A percentile compares a stretch with the other conserved stretches of the same genome.
Evolutionary conservation across 2,329 filamentous ascomycete genomes (phyloP).

Genomic region (Phialophora tarda): DNA sequence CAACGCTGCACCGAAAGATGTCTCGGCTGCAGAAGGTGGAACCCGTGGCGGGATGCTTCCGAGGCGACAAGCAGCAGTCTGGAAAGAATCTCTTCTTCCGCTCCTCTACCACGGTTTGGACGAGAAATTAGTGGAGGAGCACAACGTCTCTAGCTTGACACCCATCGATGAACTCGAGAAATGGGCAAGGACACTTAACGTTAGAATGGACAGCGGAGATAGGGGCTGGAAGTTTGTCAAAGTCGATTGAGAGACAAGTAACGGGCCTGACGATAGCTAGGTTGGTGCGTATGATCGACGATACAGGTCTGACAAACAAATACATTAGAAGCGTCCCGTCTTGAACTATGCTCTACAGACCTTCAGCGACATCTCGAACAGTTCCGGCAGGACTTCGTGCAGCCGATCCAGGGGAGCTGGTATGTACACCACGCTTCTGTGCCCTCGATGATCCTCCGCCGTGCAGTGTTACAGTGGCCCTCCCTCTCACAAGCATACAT

Average conservation of each 20-base stretch:
- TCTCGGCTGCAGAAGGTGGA: neutral
- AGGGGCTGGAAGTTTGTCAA: slow-evolving; percentile 1
- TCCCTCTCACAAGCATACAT: too few species aligned
- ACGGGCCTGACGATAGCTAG: too few species aligned
- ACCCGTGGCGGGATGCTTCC: neutral
- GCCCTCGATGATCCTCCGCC: too few species aligned
- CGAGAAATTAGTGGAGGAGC: neutral
- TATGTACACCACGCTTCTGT: neutral
- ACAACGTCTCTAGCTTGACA: neutral
- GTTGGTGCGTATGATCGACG: too few species aligned
- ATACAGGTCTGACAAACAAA: too few species aligned
- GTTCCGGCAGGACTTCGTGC: neutral
- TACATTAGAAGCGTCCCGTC: neutral
- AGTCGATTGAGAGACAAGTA: neutral
- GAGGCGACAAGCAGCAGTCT: neutral
- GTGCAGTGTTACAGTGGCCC: too few species aligned
- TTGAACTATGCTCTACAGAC: neutral
- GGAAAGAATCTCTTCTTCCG: slow-evolving; percentile 7
- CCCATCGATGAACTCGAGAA: slow-evolving; percentile 4
- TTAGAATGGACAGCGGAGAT: neutral
- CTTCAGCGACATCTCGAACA: neutral
- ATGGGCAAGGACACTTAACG: neutral
- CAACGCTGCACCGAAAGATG: neutral
- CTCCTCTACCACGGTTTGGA: slow-evolving; percentile 4
- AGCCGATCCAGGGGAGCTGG: too few species aligned